Evolutionary conservation across 768 basidiomycete species (phyloP).

Genomic region (Suillus alpinus): DNA sequence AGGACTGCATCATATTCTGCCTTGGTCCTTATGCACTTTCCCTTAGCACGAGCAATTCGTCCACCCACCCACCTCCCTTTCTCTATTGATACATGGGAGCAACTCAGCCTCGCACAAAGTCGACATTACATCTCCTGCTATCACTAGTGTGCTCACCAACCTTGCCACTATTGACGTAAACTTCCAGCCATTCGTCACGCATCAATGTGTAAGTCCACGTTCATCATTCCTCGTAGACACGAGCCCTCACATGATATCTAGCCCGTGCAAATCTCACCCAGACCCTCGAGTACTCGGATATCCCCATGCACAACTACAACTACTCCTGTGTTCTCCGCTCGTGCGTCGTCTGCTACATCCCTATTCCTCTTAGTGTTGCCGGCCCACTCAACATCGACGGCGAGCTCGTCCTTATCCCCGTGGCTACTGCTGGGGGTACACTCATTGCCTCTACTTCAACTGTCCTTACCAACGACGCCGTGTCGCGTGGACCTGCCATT

Average conservation of each 20-base stretch:
- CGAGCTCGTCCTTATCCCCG: constrained; percentile 82
- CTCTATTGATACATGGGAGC: too few relatives aligned
- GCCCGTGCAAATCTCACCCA: constrained; percentile 83
- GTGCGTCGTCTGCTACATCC: constrained; percentile 96
- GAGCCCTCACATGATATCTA: constrained; percentile 25
- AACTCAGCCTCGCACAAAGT: constrained; percentile 48
- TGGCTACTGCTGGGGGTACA: constrained; percentile 99
- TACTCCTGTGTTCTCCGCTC: constrained; percentile 93
- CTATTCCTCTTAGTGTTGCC: constrained; percentile 92
- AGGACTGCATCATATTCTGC: too few relatives aligned
- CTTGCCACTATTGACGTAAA: constrained; percentile 41
- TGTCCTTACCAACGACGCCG: constrained; percentile 86
- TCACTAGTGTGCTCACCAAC: constrained; percentile 56
- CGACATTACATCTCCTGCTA: constrained; percentile 62
- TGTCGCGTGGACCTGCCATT: constrained; percentile 99
- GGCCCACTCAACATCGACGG: constrained; percentile 94
- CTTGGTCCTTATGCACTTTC: too few relatives aligned
- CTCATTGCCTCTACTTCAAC: constrained; percentile 96
- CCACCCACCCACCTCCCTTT: too few relatives aligned
- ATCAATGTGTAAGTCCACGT: constrained; percentile 72
- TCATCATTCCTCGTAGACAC: background rate
- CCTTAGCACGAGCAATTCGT: too few relatives aligned
- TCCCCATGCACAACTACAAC: constrained; percentile 86
- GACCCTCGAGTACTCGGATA: constrained; percentile 77
- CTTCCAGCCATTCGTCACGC: constrained; percentile 64